phyloP scores from a whole-genome alignment of 805 yeast genomes.

The Ogataea ganodermae region DNA sequence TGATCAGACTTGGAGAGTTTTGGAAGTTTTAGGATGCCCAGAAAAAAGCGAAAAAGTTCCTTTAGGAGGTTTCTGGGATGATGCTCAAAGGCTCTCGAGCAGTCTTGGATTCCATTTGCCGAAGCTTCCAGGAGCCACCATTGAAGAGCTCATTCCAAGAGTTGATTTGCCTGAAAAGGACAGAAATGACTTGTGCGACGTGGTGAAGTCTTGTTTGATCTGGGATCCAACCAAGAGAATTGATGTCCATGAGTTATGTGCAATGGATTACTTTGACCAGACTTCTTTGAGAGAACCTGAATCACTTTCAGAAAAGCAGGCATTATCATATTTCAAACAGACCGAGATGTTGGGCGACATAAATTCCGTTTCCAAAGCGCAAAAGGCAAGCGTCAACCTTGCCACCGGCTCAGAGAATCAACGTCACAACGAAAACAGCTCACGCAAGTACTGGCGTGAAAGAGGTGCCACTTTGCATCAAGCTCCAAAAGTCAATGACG shows the following conservation, averaged over 20 bases:
- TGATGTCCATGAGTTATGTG: constrained; percentile 48
- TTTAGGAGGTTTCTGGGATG: constrained; percentile 75
- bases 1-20: constrained; percentile 74
- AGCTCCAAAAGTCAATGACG: constrained; percentile 18
- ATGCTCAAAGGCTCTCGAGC: constrained; percentile 54
- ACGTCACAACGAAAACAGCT: constrained; percentile 5
- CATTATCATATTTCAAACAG: constrained; percentile 5
- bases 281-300: constrained; percentile 34
- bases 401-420: constrained; percentile 4
- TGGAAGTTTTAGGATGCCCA: constrained; percentile 77
- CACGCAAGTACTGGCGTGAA: constrained; percentile 7
- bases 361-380: not conserved
- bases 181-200: constrained; percentile 43
- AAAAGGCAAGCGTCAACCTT: constrained; percentile 4
- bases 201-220: constrained; percentile 52
- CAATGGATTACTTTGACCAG: constrained; percentile 55
- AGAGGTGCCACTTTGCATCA: not conserved
- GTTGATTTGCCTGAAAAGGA: constrained; percentile 40
- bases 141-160: constrained; percentile 48
- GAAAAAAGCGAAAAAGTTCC: constrained; percentile 38
- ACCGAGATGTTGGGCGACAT: constrained; percentile 5
- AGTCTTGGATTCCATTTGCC: constrained; percentile 62
- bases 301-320: constrained; percentile 9
- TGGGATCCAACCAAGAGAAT: constrained; percentile 82
- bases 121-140: constrained; percentile 48